These are phyloP conservation scores for Candida silvicultrix DNA, from an alignment of 805 yeast genomes.

Conservation along the genomic window DNA sequence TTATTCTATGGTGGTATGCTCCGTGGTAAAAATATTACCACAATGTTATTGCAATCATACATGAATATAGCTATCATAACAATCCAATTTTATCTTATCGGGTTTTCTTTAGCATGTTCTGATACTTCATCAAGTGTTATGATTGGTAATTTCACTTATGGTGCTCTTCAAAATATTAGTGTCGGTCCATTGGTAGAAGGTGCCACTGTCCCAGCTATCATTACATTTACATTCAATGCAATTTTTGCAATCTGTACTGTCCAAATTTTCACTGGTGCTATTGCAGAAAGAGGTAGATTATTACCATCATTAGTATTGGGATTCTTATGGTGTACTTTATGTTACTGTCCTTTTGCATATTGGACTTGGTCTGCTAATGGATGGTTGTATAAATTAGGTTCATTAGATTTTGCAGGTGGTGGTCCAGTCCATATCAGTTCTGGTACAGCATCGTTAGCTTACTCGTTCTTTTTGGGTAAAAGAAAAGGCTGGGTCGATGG, in stretches of 20 bases:
- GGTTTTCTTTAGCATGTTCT: slow-evolving; percentile 84
- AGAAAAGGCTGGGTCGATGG: slow-evolving; percentile 44
- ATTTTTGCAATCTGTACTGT: slow-evolving; percentile 86
- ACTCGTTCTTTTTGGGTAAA: slow-evolving; percentile 70
- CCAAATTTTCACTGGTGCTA: slow-evolving; percentile 85
- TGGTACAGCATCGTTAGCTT: slow-evolving; percentile 87
- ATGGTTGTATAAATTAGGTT: slow-evolving; percentile 93
- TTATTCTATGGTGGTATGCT: slow-evolving; percentile 87
- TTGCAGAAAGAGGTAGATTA: slow-evolving; percentile 88
- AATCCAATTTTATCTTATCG: slow-evolving; percentile 96
- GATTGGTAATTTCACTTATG: slow-evolving; percentile 74
- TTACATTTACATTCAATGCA: slow-evolving; percentile 73
- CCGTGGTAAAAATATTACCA: slow-evolving; percentile 74
- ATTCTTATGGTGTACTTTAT: slow-evolving; percentile 83
- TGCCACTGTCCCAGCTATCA: slow-evolving; percentile 41
- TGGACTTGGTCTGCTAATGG: slow-evolving; percentile 96
- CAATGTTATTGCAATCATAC: slow-evolving; percentile 74
- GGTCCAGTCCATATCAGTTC: slow-evolving; percentile 94
- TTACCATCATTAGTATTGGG: slow-evolving; percentile 75
- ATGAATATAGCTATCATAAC: slow-evolving; percentile 64
- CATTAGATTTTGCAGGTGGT: slow-evolving; percentile 96
- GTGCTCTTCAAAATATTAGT: slow-evolving; percentile 67
- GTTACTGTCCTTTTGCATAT: slow-evolving; percentile 87
- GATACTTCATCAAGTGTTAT: slow-evolving; percentile 60
- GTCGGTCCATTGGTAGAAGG: slow-evolving; percentile 72